Evolutionary conservation across 139 green algal species (phyloP).

Genomic region (Microglena sp.): DNA sequence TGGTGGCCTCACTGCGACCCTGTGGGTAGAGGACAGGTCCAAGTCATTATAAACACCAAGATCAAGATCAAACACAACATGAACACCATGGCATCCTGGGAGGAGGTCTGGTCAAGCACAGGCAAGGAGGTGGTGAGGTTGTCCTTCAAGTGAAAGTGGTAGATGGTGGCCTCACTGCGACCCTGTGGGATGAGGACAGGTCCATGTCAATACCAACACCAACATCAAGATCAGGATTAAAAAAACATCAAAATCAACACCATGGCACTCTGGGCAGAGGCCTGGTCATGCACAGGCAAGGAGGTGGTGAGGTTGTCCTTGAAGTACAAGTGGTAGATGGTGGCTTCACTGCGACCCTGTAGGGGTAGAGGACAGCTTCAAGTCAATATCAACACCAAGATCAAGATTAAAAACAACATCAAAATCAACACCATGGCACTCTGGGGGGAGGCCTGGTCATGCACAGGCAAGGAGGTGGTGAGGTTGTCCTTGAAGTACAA

Average conservation of each 20-base stretch:
- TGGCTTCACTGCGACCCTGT: neutral
- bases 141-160: neutral
- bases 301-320: neutral
- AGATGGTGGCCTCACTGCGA: neutral
- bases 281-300: neutral
- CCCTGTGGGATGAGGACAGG: neutral
- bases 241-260: too few species aligned
- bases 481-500: neutral
- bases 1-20: constrained; percentile 25
- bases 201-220: too few species aligned
- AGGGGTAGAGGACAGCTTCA: too few species aligned
- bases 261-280: neutral
- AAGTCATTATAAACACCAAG: too few species aligned
- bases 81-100: too few species aligned
- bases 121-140: neutral
- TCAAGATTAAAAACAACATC: too few species aligned
- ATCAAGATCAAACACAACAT: too few species aligned
- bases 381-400: too few species aligned
- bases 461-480: neutral
- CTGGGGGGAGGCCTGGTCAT: neutral
- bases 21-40: neutral
- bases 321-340: neutral
- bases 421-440: too few species aligned
- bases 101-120: neutral
- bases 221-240: too few species aligned